These are phyloP conservation scores for Moringa oleifera DNA, from an alignment of 345 rosid genomes.

Conservation along the genomic window DNA sequence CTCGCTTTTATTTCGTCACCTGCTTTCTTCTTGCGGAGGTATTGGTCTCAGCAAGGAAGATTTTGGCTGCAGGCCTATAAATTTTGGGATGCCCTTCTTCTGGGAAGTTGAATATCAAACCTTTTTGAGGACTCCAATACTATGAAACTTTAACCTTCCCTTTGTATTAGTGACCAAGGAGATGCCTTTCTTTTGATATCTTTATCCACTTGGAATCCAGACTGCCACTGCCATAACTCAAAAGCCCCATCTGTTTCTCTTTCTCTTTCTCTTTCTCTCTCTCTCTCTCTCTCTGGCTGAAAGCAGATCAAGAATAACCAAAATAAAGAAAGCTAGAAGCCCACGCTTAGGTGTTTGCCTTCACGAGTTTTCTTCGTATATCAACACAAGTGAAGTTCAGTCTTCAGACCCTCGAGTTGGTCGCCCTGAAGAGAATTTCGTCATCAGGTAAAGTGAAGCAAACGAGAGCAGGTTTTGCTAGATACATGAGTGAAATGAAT, in stretches of 20 bases:
- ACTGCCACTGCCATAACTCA: constrained; percentile 10
- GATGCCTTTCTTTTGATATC: constrained; percentile 19
- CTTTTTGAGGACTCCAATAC: not conserved
- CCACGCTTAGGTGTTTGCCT: not conserved
- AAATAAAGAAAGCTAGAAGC: constrained; percentile 6
- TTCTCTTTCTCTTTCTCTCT: too few species aligned
- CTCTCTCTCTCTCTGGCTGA: constrained; percentile 8
- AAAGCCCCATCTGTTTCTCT: constrained; percentile 10
- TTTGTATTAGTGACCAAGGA: constrained; percentile 6
- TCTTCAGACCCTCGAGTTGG: too few species aligned
- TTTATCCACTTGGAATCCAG: constrained; percentile 24
- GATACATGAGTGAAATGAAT: constrained; percentile 24
- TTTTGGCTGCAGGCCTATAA: not conserved
- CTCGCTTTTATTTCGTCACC: not conserved
- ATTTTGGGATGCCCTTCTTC: not conserved
- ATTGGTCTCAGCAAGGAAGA: not conserved
- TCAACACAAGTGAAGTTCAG: not conserved
- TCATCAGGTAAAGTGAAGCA: constrained; percentile 15
- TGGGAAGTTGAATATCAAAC: not conserved
- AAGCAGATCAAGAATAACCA: constrained; percentile 22
- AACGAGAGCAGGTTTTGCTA: constrained; percentile 6
- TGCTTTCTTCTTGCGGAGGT: not conserved
- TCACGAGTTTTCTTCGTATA: constrained; percentile 2
- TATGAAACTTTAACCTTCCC: not conserved
- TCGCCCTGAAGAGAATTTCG: too few species aligned